Evolutionary conservation across 2,329 filamentous ascomycete species (phyloP).

Genomic region (Sporothrix curviconia): DNA sequence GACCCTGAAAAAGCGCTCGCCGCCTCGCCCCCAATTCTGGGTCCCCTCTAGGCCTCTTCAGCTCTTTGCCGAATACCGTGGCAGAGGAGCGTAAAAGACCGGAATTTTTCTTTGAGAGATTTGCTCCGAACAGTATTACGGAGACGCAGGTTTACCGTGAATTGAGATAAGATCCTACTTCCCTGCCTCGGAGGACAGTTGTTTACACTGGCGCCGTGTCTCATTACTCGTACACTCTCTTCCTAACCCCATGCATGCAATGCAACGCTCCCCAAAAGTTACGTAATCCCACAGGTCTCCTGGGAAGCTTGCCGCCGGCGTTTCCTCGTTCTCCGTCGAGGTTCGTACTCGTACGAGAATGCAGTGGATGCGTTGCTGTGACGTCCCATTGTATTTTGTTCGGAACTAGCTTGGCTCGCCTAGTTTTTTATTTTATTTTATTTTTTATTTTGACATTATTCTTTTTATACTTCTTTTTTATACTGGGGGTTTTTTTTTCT

Average conservation of each 20-base stretch:
- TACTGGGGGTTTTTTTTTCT: neutral
- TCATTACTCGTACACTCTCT: neutral
- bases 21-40: too few relatives aligned
- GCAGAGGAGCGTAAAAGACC: too few relatives aligned
- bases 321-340: neutral
- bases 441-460: too few relatives aligned
- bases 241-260: constrained; percentile 3
- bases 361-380: too few relatives aligned
- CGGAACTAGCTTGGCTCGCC: neutral
- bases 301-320: neutral
- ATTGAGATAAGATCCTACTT: too few relatives aligned
- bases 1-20: neutral
- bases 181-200: neutral
- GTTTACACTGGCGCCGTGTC: neutral
- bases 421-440: too few relatives aligned
- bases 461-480: neutral
- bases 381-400: too few relatives aligned
- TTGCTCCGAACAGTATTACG: neutral
- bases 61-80: too few relatives aligned
- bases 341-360: too few relatives aligned
- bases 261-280: constrained; percentile 6
- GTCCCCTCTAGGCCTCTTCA: too few relatives aligned
- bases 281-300: neutral
- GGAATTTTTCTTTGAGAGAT: neutral
- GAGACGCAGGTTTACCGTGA: too few relatives aligned